These are phyloP conservation scores for Bruguiera sexangula DNA, from an alignment of 345 rosid genomes.

Conservation along the genomic window DNA sequence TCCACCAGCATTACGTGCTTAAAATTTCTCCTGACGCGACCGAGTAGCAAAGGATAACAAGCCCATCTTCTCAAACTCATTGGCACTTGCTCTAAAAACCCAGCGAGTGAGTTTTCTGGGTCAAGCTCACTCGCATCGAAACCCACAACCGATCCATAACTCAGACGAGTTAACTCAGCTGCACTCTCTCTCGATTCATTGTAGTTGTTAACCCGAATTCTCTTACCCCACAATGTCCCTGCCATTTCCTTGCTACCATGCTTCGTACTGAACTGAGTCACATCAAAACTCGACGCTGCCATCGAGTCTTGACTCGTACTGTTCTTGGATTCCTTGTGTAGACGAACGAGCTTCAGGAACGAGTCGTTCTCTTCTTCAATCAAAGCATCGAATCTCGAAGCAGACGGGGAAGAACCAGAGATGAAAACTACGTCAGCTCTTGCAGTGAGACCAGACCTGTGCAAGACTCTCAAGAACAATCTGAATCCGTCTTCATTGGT, in stretches of 20 bases:
- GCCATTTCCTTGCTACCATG: slow-evolving; percentile 33
- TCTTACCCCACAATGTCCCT: slow-evolving; percentile 88
- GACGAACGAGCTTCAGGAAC: slow-evolving; percentile 50
- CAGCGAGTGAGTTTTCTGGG: slow-evolving; percentile 81
- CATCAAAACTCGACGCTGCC: slow-evolving; percentile 36
- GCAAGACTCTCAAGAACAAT: slow-evolving; percentile 55
- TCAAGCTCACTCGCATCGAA: slow-evolving; percentile 79
- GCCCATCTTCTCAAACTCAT: slow-evolving; percentile 81
- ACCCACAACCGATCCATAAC: slow-evolving; percentile 79
- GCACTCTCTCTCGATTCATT: slow-evolving; percentile 17
- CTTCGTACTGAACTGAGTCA: slow-evolving; percentile 32
- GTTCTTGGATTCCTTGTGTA: slow-evolving; percentile 26
- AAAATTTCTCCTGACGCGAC: slow-evolving; percentile 70
- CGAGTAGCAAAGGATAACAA: slow-evolving; percentile 81
- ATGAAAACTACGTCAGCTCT: slow-evolving; percentile 61
- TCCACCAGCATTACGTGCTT: slow-evolving; percentile 70
- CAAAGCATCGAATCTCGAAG: slow-evolving; percentile 32
- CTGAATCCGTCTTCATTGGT: slow-evolving; percentile 49
- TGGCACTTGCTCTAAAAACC: slow-evolving; percentile 70
- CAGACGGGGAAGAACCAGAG: slow-evolving; percentile 31
- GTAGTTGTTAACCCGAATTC: slow-evolving; percentile 31
- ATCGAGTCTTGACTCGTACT: slow-evolving; percentile 27
- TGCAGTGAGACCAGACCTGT: slow-evolving; percentile 63
- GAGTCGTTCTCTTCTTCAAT: slow-evolving; percentile 66
- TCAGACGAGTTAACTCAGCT: slow-evolving; percentile 42